phyloP scores from a whole-genome alignment of 139 green algal genomes.

The Klebsormidium nitens region DNA sequence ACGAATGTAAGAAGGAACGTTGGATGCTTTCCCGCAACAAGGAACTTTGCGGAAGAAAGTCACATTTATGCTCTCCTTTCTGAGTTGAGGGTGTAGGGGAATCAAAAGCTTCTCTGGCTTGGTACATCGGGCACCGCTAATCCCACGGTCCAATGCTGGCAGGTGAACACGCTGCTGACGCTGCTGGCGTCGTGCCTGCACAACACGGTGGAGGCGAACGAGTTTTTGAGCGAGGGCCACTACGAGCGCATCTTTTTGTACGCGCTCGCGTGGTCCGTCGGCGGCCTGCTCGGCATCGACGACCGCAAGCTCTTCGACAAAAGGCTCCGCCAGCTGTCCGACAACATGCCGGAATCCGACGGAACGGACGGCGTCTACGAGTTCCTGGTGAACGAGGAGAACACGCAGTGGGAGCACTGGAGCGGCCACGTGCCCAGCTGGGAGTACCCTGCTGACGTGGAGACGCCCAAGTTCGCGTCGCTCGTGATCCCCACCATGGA shows the following conservation, averaged over 20 bases:
- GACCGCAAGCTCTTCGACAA: slow-evolving; percentile 68
- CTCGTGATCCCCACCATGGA: slow-evolving; percentile 89
- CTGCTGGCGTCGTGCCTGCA: slow-evolving; percentile 70
- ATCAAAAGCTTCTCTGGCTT: too few species aligned
- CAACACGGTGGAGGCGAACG: slow-evolving; percentile 16
- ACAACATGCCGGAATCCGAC: slow-evolving; percentile 44
- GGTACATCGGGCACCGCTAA: background rate
- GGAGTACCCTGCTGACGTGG: slow-evolving; percentile 68
- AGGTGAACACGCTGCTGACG: slow-evolving; percentile 53
- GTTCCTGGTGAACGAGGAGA: slow-evolving; percentile 67
- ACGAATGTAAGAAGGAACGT: too few species aligned
- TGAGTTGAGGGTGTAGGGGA: too few species aligned
- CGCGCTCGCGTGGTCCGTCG: slow-evolving; percentile 75
- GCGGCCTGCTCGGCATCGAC: slow-evolving; percentile 69
- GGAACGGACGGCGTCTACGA: slow-evolving; percentile 70
- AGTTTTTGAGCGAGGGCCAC: slow-evolving; percentile 47
- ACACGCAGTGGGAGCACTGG: slow-evolving; percentile 74
- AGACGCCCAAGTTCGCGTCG: slow-evolving; percentile 82
- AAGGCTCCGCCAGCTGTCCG: slow-evolving; percentile 48
- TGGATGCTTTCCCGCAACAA: too few species aligned
- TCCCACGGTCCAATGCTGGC: slow-evolving; percentile 8
- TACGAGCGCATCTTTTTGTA: slow-evolving; percentile 86
- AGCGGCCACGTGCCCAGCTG: slow-evolving; percentile 65
- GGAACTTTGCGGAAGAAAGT: too few species aligned
- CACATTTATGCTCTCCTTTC: too few species aligned